phyloP scores from a whole-genome alignment of 2,329 filamentous ascomycete genomes.

The Akanthomyces muscarius region DNA sequence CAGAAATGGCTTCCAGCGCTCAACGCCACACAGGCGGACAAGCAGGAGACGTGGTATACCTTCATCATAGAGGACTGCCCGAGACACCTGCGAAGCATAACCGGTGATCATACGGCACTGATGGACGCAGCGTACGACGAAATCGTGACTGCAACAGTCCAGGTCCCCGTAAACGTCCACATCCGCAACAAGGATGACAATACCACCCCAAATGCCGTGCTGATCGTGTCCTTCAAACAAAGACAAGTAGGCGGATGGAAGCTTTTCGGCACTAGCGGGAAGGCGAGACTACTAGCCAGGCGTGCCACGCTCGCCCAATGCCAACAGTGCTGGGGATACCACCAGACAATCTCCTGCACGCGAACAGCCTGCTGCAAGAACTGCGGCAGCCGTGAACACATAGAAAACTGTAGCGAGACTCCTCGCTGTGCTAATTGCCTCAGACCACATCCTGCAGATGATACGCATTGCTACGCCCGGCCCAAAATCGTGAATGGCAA shows the following conservation, averaged over 20 bases:
- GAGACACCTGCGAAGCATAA: neutral
- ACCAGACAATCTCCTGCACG: no score
- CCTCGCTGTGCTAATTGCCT: no score
- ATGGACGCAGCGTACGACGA: neutral
- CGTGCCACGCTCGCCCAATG: no score
- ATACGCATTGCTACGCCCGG: no score
- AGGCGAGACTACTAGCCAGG: no score
- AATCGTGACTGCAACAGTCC: neutral
- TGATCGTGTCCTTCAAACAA: neutral
- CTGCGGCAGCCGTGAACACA: no score
- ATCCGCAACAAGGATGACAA: neutral
- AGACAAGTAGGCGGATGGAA: neutral
- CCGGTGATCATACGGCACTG: neutral
- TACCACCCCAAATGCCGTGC: neutral
- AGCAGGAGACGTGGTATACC: slow-evolving; percentile 1
- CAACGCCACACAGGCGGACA: neutral
- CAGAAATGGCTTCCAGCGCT: neutral
- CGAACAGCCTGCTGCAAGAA: no score
- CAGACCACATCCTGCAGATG: no score
- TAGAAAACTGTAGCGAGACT: no score
- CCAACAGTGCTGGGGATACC: no score
- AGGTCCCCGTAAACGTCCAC: neutral
- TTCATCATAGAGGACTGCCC: neutral
- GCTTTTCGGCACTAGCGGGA: neutral
- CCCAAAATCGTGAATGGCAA: no score